Evolutionary conservation across 306 rosid species (phyloP).

Genomic region (Hippophae rhamnoides): DNA sequence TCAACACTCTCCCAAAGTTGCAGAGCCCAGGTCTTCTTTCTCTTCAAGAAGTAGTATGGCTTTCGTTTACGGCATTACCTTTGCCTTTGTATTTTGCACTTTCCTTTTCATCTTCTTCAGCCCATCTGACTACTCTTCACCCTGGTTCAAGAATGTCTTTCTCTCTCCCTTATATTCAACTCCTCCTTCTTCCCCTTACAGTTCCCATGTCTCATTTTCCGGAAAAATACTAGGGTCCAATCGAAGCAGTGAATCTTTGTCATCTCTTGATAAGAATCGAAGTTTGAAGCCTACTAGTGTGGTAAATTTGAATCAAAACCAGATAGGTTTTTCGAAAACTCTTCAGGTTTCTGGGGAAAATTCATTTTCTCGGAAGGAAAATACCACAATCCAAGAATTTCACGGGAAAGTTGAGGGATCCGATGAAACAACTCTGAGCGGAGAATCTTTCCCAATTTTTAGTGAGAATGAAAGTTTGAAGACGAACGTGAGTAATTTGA

Average conservation of each 20-base stretch:
- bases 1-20: conserved; percentile 5
- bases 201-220: neutral
- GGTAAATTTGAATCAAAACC: neutral
- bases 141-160: conserved; percentile 13
- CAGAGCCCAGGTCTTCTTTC: conserved; percentile 8
- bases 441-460: too few species aligned
- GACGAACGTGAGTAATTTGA: neutral
- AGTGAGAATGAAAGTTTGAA: neutral
- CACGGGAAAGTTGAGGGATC: neutral
- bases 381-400: too few species aligned
- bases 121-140: conserved; percentile 14
- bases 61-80: conserved; percentile 12
- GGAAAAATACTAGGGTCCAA: conserved; percentile 1
- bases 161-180: conserved; percentile 4
- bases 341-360: neutral
- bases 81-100: conserved; percentile 1
- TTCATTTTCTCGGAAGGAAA: too few species aligned
- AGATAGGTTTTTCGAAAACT: neutral
- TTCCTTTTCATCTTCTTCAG: conserved; percentile 1
- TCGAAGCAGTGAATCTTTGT: neutral
- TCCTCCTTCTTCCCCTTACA: neutral
- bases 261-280: neutral
- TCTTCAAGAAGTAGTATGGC: conserved; percentile 4
- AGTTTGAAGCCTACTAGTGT: neutral
- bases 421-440: too few species aligned